Evolutionary conservation across 495 filamentous ascomycete species (phyloP).

Genomic region (Talaromyces wortmannii): DNA sequence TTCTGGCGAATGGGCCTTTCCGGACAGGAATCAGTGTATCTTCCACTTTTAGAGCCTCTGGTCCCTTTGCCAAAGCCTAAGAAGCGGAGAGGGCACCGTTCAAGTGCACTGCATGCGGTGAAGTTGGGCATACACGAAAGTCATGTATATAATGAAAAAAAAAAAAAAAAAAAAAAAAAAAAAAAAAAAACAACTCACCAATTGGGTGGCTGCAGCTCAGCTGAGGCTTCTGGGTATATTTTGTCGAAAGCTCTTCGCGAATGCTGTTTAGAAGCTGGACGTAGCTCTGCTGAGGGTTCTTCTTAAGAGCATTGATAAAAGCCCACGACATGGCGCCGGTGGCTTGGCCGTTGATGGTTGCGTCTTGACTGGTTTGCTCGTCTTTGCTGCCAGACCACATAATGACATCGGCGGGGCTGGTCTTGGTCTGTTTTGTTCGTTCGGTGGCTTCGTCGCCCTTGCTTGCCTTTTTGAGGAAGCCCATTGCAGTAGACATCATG

Average conservation of each 20-base stretch:
- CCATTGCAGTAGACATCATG: conserved; percentile 71
- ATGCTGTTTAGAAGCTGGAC: conserved; percentile 91
- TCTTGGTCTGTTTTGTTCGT: conserved; percentile 77
- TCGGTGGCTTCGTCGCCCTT: conserved; percentile 72
- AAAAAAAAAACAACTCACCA: conserved; percentile 50
- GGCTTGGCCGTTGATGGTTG: conserved; percentile 66
- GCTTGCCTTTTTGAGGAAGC: conserved; percentile 89
- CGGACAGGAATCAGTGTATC: too few relatives aligned
- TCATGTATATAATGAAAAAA: conserved; percentile 18
- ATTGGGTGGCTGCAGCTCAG: conserved; percentile 94
- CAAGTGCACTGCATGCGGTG: too few relatives aligned
- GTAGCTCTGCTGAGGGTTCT: conserved; percentile 94
- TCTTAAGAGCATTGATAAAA: conserved; percentile 86
- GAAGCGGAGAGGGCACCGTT: too few relatives aligned
- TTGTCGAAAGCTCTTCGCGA: conserved; percentile 80
- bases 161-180: conserved; percentile 14
- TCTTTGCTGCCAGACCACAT: conserved; percentile 99
- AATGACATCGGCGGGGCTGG: conserved; percentile 89
- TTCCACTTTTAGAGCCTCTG: too few relatives aligned
- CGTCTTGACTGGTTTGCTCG: conserved; percentile 75
- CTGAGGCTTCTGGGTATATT: conserved; percentile 96
- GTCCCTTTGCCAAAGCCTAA: too few relatives aligned
- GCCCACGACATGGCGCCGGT: conserved; percentile 97
- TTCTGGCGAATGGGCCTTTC: too few relatives aligned
- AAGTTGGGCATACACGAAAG: too few relatives aligned